Evolutionary conservation across 169 alveolate genomes (phyloP).

Genomic region (Eimeria mitis): DNA sequence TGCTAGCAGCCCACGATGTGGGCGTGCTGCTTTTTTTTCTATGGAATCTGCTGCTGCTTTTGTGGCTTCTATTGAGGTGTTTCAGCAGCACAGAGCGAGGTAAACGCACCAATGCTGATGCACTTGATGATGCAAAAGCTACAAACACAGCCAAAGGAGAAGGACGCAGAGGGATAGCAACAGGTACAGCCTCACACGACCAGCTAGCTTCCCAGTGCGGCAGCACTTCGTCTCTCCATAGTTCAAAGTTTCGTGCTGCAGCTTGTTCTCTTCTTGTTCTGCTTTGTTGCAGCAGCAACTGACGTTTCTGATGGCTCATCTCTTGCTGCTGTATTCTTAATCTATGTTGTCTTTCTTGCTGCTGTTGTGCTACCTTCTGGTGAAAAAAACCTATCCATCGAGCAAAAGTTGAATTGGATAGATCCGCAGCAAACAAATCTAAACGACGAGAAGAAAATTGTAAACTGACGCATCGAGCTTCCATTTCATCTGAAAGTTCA

Average conservation of each 20-base stretch:
- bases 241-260: slow-evolving; percentile 21
- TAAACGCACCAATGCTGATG: slow-evolving; percentile 1
- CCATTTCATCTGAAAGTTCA: slow-evolving; percentile 64
- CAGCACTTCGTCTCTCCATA: slow-evolving; percentile 56
- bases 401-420: slow-evolving; percentile 1
- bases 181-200: slow-evolving; percentile 62
- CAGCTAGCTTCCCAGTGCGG: slow-evolving; percentile 72
- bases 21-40: not conserved
- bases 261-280: slow-evolving; percentile 24
- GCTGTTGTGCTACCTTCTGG: slow-evolving; percentile 50
- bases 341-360: slow-evolving; percentile 52
- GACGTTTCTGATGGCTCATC: slow-evolving; percentile 14
- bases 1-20: not conserved
- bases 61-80: slow-evolving; percentile 35
- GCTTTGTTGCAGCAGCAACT: slow-evolving; percentile 4
- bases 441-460: slow-evolving; percentile 38
- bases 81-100: slow-evolving; percentile 27
- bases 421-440: slow-evolving; percentile 37
- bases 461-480: slow-evolving; percentile 54
- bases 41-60: not conserved
- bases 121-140: slow-evolving; percentile 13
- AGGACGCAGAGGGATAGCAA: not conserved
- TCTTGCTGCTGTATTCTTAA: slow-evolving; percentile 34
- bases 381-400: slow-evolving; percentile 53
- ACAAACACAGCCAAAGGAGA: slow-evolving; percentile 40